Conservation (phyloP, 176 grass and related monocot genomes). For the Oryza longistaminata region DNA sequence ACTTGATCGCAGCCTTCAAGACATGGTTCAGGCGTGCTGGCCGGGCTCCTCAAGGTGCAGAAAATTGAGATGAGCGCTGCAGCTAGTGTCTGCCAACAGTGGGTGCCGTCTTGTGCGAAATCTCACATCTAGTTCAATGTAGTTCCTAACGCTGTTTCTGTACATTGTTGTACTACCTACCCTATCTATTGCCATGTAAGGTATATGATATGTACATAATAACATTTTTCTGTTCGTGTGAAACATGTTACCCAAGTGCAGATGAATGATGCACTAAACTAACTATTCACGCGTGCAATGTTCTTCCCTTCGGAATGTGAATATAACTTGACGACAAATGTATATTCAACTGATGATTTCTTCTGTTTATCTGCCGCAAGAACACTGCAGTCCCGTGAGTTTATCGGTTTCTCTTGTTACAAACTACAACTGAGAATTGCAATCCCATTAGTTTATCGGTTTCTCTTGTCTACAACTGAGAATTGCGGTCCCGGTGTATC, state of each 20-base stretch:
- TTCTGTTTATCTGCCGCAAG: not conserved
- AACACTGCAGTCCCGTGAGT: not conserved
- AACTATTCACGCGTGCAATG: not conserved
- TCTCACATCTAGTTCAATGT: constrained; percentile 6
- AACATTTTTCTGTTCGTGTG: not conserved
- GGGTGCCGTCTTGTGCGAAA: not conserved
- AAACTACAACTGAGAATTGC: not conserved
- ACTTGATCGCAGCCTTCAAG: constrained; percentile 42
- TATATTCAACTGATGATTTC: not conserved
- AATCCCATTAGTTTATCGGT: not conserved
- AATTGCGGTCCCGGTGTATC: not conserved
- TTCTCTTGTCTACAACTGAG: not conserved
- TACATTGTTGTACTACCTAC: not conserved
- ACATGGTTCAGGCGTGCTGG: constrained; percentile 45
- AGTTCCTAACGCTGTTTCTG: constrained; percentile 2
- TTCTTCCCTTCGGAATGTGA: not conserved
- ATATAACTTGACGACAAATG: not conserved
- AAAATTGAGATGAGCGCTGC: constrained; percentile 15
- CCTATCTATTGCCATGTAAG: not conserved
- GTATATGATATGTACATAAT: constrained; percentile 14
- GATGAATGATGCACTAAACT: not conserved
- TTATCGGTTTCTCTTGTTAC: not conserved
- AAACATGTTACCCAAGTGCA: not conserved
- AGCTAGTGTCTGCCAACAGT: not conserved
- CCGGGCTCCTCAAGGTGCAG: constrained; percentile 19